Evolutionary conservation across 73 alveolate genomes (phyloP).

Genomic region (Paramecium octaurelia): DNA sequence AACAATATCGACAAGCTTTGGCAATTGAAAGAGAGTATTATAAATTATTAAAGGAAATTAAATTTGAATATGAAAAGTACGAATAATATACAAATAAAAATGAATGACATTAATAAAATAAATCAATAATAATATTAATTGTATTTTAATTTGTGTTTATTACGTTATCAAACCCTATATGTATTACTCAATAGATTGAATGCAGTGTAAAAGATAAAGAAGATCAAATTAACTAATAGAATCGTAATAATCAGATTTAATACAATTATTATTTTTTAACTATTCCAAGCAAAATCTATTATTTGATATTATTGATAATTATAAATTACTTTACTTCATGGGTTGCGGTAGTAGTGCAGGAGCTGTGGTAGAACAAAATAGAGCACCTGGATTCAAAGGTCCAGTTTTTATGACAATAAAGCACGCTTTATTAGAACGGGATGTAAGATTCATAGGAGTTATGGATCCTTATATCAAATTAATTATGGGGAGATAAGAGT

Average conservation of each 20-base stretch:
- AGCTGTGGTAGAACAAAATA: neutral
- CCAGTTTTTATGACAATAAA: constrained; percentile 22
- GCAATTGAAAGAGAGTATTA: constrained; percentile 58
- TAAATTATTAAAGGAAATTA: constrained; percentile 47
- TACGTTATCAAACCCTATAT: neutral
- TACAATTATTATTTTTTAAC: neutral
- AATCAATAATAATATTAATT: neutral
- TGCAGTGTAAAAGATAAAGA: neutral
- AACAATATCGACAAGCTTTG: neutral
- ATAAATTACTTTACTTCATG: constrained; percentile 21
- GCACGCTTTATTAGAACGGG: constrained; percentile 44
- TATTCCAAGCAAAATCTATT: neutral
- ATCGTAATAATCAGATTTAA: neutral
- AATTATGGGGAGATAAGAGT: neutral
- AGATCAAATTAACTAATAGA: neutral
- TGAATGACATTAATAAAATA: neutral
- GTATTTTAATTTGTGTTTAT: neutral
- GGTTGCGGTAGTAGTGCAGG: constrained; percentile 48
- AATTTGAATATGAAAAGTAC: constrained; percentile 8
- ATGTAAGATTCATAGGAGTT: constrained; percentile 37
- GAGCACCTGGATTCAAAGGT: constrained; percentile 47
- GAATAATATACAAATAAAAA: neutral
- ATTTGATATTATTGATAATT: neutral
- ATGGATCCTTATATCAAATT: constrained; percentile 45
- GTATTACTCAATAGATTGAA: constrained; percentile 2